A percentile compares a stretch with the other conserved stretches of the same genome.
Evolutionary conservation across 2,329 filamentous ascomycete genomes (phyloP).

Genomic region (Trichoderma polysporum): DNA sequence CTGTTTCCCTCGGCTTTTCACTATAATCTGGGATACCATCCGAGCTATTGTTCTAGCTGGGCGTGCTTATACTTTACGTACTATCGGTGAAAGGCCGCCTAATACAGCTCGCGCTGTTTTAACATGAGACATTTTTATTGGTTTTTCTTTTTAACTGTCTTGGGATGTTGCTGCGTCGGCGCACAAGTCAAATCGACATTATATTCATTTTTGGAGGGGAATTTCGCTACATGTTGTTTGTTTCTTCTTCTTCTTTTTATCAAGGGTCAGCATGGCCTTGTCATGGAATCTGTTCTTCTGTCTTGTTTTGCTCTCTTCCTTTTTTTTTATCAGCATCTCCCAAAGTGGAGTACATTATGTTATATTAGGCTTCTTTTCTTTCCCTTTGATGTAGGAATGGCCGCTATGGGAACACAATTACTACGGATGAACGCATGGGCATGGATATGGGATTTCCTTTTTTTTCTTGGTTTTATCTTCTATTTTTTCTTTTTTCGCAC

Average conservation of each 20-base stretch:
- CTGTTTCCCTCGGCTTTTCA: conserved; percentile 50
- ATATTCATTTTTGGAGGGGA: neutral
- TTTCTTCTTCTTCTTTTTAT: neutral
- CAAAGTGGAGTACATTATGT: neutral
- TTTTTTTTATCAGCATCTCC: neutral
- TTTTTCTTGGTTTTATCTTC: neutral
- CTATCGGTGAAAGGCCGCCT: conserved; percentile 27
- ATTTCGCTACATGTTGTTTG: neutral
- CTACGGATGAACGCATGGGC: neutral
- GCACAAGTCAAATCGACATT: neutral
- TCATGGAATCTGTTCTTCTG: neutral
- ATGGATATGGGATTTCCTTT: neutral
- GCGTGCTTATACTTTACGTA: conserved; percentile 26
- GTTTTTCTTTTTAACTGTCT: neutral
- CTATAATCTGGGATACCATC: conserved; percentile 36
- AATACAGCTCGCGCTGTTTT: conserved; percentile 28
- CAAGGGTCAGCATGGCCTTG: neutral
- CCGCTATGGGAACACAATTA: neutral
- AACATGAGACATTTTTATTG: conserved; percentile 21
- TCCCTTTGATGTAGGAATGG: neutral
- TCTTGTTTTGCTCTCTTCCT: neutral
- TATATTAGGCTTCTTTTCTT: neutral
- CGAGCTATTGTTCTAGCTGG: conserved; percentile 35
- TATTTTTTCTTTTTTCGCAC: neutral
- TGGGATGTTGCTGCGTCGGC: neutral